Base-by-base conservation (phyloP, 495 filamentous ascomycete species). In the Penicillium cataractarum region DNA sequence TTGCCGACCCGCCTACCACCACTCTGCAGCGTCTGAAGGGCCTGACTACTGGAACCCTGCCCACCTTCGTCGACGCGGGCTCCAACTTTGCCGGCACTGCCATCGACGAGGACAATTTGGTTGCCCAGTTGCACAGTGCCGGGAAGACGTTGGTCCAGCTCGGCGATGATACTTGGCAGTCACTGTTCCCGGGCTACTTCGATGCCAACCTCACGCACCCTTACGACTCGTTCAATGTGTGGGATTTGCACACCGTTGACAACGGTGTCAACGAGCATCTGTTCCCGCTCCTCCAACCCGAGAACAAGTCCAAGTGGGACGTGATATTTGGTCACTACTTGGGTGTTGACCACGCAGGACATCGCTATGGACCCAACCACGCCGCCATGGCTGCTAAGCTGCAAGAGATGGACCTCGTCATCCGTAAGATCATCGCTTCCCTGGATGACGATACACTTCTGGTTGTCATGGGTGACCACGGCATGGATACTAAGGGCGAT, bases 161-260 rank as follows among this genome's bases (percentile, higher is more conserved):
- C 42, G 95, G 95, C 12, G 95, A 99, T 69, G 94, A 99, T 74
- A 99, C 95, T 8, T 99, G 95, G 95, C 90, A 92, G 59, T 79
- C 90, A 39, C 76, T 99, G 40, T 99, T 97, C 69, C 96, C 96
- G 0, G 92, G 85, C 8, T 91, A 96, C 73, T 98, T 99, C 68
- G 89, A 97, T 70, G 78, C 84, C 3, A 89, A 92, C 44, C 83
- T 98, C 55, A 95, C 92, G 60, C 82, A 81, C 61, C 85, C 95
- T 2, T 97, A 96, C 72, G 93, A 98, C 74, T 97, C 94, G 44
- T 93, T 99, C 75, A 97, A 98, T 70, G 95, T 97, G 5, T 97
- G 93, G 92, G 95, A 99, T 73, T 74, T 99, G 69, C 93, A 97
- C 69, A 98, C 96, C 0, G 90, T 99, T 17, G 95, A 99, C 68